Base-by-base conservation (phyloP, 2,329 filamentous ascomycete species). In the Colletotrichum sp. region DNA sequence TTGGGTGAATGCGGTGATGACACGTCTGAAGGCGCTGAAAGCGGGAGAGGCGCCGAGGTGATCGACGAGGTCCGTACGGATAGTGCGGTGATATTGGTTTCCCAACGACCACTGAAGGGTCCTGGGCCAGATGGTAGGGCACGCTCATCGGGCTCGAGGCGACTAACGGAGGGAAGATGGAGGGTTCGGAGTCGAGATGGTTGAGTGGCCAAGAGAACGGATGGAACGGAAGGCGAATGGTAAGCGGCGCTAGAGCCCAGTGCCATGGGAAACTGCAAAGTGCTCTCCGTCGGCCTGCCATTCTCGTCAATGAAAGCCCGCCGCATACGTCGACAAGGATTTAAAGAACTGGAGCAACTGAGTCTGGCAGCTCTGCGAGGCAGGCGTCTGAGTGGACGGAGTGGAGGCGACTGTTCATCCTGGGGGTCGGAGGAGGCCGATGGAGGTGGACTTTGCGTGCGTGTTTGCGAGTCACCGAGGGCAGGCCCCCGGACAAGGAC, bases 1-100 rank as follows among this genome's bases (percentile, higher is more conserved):
- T 25, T 36, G 19, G 27, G 57, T 60, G 64, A 65, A 48, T 36
- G 57, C 52, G 59, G 70, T 61, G 70, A 32, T 73, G 59, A 71
- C 52, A 72, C 61, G 68, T 67, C 61, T 64, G 61, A 75, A 57
- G 64, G 34, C 28, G 64, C 70, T 65, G 73, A 73, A 75, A 73
- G 73, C 73, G 73, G 73, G 64, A 73, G 73, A 69, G 70, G 57
- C 34, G 57, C 69, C 44, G 57, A 60, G 73, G 36, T 27, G 73
- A 69, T 73, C 64, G 73, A 75, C 73, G 13, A 27, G n/a, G 48
- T 4, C 70, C 39, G 48, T 64, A 39, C 28, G 27, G 16, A 19
- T 63, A 36, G 69, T 64, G 30, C 63, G 48, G 63, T 64, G 30
- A 30, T 72, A 64, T 15, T 63, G 69, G 52, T 25, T 44, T 48